Evolutionary conservation across 352 stramenopile species (phyloP).

Genomic region (Globisporangium rhizosaccharum): DNA sequence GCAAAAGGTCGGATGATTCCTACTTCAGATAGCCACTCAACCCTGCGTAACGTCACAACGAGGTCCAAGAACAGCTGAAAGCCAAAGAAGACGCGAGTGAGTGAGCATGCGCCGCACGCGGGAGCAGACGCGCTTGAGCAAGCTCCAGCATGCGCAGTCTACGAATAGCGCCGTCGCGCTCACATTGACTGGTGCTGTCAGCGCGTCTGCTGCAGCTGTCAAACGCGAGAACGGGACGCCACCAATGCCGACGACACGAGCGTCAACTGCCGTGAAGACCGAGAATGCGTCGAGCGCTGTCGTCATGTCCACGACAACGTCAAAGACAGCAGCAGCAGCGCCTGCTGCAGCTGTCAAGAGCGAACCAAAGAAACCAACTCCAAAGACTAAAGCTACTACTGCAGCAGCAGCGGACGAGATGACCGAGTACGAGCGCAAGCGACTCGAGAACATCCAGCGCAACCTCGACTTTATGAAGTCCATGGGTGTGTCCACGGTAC

Average conservation of each 20-base stretch:
- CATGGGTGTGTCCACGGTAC: constrained; percentile 72
- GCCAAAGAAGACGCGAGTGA: too few species aligned
- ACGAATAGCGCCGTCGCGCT: background rate
- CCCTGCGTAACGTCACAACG: too few species aligned
- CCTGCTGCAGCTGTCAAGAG: background rate
- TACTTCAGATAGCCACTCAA: background rate
- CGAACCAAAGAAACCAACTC: constrained; percentile 9
- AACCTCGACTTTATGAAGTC: constrained; percentile 82
- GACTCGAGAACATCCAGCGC: constrained; percentile 77
- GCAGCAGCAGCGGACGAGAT: constrained; percentile 17
- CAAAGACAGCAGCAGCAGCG: background rate
- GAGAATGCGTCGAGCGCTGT: background rate
- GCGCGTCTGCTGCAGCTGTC: background rate
- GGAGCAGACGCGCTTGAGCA: constrained; percentile 8
- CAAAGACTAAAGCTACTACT: constrained; percentile 9
- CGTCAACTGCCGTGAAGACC: too few species aligned
- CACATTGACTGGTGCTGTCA: too few species aligned
- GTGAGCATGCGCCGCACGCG: constrained; percentile 9
- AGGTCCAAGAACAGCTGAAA: background rate
- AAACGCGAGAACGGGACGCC: background rate
- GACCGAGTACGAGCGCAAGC: constrained; percentile 78
- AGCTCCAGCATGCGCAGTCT: constrained; percentile 1
- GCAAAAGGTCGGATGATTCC: background rate
- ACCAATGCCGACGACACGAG: background rate
- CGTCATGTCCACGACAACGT: too few species aligned